Percentiles rank a stretch among this genome's conserved stretches.
These are phyloP conservation scores for Globisporangium rhizosaccharum DNA, from an alignment of 352 stramenopile species.

Conservation along the genomic window DNA sequence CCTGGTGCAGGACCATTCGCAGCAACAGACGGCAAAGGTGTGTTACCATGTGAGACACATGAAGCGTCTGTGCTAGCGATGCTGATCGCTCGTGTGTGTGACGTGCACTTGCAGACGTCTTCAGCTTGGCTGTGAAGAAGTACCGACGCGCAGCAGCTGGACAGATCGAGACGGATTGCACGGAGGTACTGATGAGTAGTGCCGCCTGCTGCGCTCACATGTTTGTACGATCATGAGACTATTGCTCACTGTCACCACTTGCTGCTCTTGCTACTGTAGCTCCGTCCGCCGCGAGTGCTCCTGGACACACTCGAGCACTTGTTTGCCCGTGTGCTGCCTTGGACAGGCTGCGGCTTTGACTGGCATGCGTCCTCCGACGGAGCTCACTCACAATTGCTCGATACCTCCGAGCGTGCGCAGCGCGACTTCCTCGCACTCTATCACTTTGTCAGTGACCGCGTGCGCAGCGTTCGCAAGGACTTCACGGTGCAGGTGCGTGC, in stretches of 20 bases:
- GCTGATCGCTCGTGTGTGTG: not conserved
- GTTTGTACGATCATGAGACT: not conserved
- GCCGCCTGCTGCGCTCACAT: not conserved
- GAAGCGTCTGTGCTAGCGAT: not conserved
- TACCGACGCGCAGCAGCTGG: constrained; percentile 48
- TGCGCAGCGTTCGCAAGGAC: constrained; percentile 68
- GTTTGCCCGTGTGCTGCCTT: constrained; percentile 31
- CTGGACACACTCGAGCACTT: constrained; percentile 37
- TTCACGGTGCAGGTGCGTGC: constrained; percentile 53
- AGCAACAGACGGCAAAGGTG: constrained; percentile 1
- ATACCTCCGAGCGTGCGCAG: constrained; percentile 4
- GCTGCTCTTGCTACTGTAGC: constrained; percentile 5
- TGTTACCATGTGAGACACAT: not conserved
- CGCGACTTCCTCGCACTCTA: constrained; percentile 51
- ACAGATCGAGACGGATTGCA: constrained; percentile 17
- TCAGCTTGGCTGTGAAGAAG: constrained; percentile 32
- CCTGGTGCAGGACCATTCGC: not conserved
- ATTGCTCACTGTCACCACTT: not conserved
- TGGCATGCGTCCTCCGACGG: constrained; percentile 1
- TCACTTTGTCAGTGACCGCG: constrained; percentile 65
- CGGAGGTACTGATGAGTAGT: not conserved
- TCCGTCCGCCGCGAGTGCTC: constrained; percentile 34
- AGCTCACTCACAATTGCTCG: no score
- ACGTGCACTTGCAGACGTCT: constrained; percentile 7
- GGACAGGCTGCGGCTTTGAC: constrained; percentile 29